Evolutionary conservation across 1,284 basidiomycete species (phyloP).

Genomic region (Cystobasidiaceae sp.): DNA sequence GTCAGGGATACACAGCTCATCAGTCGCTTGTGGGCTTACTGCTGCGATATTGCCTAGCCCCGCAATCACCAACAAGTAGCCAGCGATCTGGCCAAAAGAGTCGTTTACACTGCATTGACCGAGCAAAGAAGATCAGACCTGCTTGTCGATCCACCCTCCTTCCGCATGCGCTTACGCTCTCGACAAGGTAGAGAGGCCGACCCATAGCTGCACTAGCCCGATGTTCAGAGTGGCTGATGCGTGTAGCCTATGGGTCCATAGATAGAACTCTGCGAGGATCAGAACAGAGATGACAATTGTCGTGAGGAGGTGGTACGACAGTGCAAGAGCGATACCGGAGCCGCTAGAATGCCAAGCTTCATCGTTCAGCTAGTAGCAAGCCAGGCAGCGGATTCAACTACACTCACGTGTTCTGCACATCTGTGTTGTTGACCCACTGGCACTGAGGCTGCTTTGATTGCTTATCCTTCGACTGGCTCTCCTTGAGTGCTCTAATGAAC

Average conservation of each 20-base stretch:
- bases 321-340: background rate
- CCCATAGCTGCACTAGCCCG: constrained; percentile 26
- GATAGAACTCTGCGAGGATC: constrained; percentile 21
- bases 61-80: background rate
- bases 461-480: too few species aligned
- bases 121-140: background rate
- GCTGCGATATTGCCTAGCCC: constrained; percentile 17
- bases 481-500: too few species aligned
- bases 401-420: constrained; percentile 24
- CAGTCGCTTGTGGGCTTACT: background rate
- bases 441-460: background rate
- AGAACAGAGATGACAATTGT: background rate
- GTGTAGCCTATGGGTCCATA: constrained; percentile 10
- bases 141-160: background rate
- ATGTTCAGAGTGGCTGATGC: constrained; percentile 22
- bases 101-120: background rate
- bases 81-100: background rate
- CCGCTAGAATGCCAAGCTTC: background rate
- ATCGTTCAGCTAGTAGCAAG: background rate
- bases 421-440: constrained; percentile 27
- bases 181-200: constrained; percentile 12
- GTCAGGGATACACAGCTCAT: background rate
- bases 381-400: background rate
- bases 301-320: constrained; percentile 14
- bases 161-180: background rate